These are phyloP conservation scores for Xylariomycetidae sp. DNA, from an alignment of 2,329 filamentous ascomycete genomes.

Conservation along the genomic window DNA sequence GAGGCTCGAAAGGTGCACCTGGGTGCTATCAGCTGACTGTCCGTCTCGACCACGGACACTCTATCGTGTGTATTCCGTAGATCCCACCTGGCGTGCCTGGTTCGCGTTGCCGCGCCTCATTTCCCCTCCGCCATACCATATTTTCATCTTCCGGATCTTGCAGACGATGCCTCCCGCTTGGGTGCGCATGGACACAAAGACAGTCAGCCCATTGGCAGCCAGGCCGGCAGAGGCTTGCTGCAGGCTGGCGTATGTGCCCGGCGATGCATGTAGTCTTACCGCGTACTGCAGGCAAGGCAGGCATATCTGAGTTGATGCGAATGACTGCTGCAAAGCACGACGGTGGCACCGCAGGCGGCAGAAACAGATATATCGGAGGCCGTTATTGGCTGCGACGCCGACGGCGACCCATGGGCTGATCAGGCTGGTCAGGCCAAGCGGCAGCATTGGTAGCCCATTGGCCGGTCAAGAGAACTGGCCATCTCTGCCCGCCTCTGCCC, in stretches of 20 bases:
- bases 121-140: too few species aligned
- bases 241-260: background rate
- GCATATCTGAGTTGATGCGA: constrained; percentile 1
- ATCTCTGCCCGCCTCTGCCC: too few species aligned
- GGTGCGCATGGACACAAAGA: background rate
- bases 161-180: too few species aligned
- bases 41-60: too few species aligned
- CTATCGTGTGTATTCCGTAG: too few species aligned
- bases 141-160: too few species aligned
- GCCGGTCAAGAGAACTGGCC: constrained; percentile 10
- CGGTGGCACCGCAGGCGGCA: background rate
- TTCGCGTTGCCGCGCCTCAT: too few species aligned
- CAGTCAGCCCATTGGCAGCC: too few species aligned
- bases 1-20: too few species aligned
- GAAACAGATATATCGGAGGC: background rate
- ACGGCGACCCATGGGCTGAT: too few species aligned
- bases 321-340: background rate
- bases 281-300: background rate
- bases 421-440: constrained; percentile 14
- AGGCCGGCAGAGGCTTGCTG: background rate
- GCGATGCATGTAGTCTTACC: background rate
- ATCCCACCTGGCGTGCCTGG: too few species aligned
- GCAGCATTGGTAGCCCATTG: constrained; percentile 11
- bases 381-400: constrained; percentile 13
- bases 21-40: too few species aligned